Percentiles rank a stretch among this genome's conserved stretches.
phyloP scores from a whole-genome alignment of 495 filamentous ascomycete species.

The Darksidea phi region DNA sequence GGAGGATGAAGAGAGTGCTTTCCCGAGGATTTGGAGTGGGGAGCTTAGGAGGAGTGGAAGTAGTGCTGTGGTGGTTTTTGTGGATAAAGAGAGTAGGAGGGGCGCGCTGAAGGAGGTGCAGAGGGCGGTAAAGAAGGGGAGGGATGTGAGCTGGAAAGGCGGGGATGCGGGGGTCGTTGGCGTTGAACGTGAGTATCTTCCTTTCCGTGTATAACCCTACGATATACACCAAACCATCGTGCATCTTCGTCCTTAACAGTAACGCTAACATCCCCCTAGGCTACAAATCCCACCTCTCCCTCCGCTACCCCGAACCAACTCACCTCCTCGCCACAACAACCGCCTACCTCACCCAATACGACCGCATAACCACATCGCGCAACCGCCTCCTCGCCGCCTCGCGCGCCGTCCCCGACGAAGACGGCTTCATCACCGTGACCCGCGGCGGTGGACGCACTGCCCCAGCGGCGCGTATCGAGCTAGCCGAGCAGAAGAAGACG shows the following conservation, averaged over 20 bases:
- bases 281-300: constrained; percentile 63
- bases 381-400: constrained; percentile 60
- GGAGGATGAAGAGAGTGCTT: constrained; percentile 48
- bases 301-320: constrained; percentile 66
- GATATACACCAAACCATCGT: no score
- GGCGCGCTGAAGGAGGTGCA: constrained; percentile 69
- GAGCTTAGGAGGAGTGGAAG: constrained; percentile 67
- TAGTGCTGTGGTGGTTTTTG: constrained; percentile 77
- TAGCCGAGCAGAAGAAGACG: constrained; percentile 67
- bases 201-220: neutral
- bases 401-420: constrained; percentile 80
- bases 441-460: constrained; percentile 72
- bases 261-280: constrained; percentile 37
- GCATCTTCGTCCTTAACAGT: no score
- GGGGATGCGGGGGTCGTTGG: constrained; percentile 53
- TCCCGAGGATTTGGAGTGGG: constrained; percentile 76
- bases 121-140: constrained; percentile 58
- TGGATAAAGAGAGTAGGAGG: constrained; percentile 72
- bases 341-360: constrained; percentile 75
- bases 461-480: constrained; percentile 60
- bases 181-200: constrained; percentile 21
- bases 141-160: constrained; percentile 47
- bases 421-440: constrained; percentile 91
- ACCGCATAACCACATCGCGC: constrained; percentile 59
- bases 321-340: constrained; percentile 69